Conservation (phyloP, 2,329 filamentous ascomycete genomes). For the Pestalotiopsis sp. region DNA sequence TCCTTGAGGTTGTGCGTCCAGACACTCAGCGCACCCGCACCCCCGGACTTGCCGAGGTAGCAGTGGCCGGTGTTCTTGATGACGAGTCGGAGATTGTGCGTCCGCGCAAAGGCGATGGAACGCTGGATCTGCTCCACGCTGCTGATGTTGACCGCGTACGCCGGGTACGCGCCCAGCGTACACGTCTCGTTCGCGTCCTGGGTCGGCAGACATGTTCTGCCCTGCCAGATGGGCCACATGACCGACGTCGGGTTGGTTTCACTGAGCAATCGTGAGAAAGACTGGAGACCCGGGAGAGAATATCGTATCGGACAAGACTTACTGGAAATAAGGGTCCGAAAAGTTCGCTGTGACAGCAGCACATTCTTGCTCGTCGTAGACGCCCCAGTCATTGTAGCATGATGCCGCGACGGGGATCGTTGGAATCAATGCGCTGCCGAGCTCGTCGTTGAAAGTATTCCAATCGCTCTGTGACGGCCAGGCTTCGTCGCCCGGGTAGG, state of each 20-base stretch:
- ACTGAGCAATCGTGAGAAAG: slow-evolving; percentile 19
- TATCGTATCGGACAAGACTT: background rate
- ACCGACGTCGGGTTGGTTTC: slow-evolving; percentile 39
- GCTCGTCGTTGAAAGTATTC: slow-evolving; percentile 24
- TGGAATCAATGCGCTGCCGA: slow-evolving; percentile 31
- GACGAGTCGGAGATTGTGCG: slow-evolving; percentile 51
- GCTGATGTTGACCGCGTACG: slow-evolving; percentile 43
- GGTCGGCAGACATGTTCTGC: slow-evolving; percentile 22
- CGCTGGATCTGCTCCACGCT: slow-evolving; percentile 48
- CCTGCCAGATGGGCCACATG: slow-evolving; percentile 40
- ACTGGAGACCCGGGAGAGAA: background rate
- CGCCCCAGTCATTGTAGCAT: slow-evolving; percentile 29
- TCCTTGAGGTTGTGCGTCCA: slow-evolving; percentile 41
- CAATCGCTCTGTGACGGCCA: slow-evolving; percentile 28
- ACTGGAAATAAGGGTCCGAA: slow-evolving; percentile 25
- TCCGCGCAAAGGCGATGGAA: slow-evolving; percentile 48
- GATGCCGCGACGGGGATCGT: slow-evolving; percentile 32
- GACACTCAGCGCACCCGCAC: slow-evolving; percentile 40
- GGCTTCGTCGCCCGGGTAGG: slow-evolving; percentile 27
- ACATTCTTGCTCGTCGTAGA: slow-evolving; percentile 29
- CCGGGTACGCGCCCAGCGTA: slow-evolving; percentile 43
- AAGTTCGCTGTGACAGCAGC: slow-evolving; percentile 27
- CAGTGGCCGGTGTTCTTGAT: slow-evolving; percentile 58
- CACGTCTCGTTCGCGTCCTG: slow-evolving; percentile 31
- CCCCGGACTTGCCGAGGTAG: slow-evolving; percentile 44